These are phyloP conservation scores for Poronia punctata DNA, from an alignment of 495 filamentous ascomycete genomes.

Conservation along the genomic window DNA sequence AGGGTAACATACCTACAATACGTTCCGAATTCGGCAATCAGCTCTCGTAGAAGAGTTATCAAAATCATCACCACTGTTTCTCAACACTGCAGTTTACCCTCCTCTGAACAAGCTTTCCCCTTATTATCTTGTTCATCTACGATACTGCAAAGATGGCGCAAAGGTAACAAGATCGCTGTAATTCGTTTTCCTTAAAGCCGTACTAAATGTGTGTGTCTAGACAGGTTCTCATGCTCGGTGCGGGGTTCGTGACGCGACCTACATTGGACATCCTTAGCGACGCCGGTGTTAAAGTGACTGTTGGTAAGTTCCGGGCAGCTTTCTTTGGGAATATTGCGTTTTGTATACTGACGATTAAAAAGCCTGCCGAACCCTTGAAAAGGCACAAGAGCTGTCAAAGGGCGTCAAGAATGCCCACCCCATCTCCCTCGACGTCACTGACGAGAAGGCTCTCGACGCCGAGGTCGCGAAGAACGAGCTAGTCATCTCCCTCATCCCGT, in stretches of 20 bases:
- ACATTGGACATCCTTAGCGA: constrained; percentile 72
- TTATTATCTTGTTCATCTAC: neutral
- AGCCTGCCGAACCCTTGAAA: constrained; percentile 83
- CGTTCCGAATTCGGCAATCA: constrained; percentile 12
- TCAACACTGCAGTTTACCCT: no score
- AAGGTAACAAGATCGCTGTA: constrained; percentile 2
- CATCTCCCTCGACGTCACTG: constrained; percentile 76
- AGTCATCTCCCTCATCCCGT: constrained; percentile 80
- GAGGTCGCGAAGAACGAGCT: constrained; percentile 73
- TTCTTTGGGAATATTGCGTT: neutral
- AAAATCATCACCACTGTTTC: no score
- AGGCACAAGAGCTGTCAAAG: constrained; percentile 63
- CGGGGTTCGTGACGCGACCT: constrained; percentile 76
- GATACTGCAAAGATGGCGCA: constrained; percentile 1
- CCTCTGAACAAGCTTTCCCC: neutral
- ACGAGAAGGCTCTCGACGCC: constrained; percentile 66
- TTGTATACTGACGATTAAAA: constrained; percentile 1
- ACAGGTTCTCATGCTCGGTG: constrained; percentile 63
- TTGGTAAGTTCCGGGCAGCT: constrained; percentile 53
- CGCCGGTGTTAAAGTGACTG: constrained; percentile 69
- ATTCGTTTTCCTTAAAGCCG: no score
- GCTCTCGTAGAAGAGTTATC: constrained; percentile 2
- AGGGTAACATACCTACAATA: no score
- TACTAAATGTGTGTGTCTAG: no score
- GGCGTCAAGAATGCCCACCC: constrained; percentile 64